Conservation (phyloP, 495 filamentous ascomycete genomes). For the Hapsidospora chrysogenum region DNA sequence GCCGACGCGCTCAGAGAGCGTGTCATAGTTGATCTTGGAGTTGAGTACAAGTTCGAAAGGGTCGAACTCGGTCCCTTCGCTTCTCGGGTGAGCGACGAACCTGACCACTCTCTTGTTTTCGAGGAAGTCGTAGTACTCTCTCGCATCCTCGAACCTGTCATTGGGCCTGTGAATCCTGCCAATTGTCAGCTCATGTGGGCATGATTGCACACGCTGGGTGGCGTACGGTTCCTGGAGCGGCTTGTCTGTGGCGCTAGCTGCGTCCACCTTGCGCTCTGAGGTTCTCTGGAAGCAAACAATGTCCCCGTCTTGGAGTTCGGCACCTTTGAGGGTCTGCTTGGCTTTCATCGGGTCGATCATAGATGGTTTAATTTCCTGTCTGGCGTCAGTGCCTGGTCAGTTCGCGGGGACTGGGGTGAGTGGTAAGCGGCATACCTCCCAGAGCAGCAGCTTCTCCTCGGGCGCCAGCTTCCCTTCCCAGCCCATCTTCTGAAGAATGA, state of each 20-base stretch:
- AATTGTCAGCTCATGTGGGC: too few relatives aligned
- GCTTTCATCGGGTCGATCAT: constrained; percentile 95
- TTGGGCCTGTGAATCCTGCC: constrained; percentile 9
- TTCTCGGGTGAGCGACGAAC: constrained; percentile 42
- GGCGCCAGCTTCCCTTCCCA: constrained; percentile 48
- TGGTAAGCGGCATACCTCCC: constrained; percentile 35
- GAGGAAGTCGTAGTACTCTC: constrained; percentile 83
- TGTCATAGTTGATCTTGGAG: constrained; percentile 81
- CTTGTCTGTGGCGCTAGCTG: constrained; percentile 8
- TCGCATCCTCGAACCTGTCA: constrained; percentile 45
- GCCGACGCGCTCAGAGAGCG: constrained; percentile 70
- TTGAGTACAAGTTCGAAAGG: constrained; percentile 59
- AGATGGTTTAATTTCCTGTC: constrained; percentile 81
- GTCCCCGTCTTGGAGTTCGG: constrained; percentile 94
- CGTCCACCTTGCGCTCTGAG: constrained; percentile 25
- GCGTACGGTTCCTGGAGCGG: constrained; percentile 14
- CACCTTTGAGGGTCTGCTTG: constrained; percentile 70
- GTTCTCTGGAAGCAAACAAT: constrained; percentile 83
- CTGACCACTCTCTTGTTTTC: constrained; percentile 61
- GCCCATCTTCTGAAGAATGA: constrained; percentile 68
- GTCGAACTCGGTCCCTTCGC: constrained; percentile 30
- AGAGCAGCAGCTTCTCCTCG: constrained; percentile 47
- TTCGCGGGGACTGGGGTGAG: neutral
- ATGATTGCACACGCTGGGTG: too few relatives aligned
- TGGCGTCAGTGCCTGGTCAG: constrained; percentile 7